Conservation (phyloP, 352 stramenopile species). For the Phytophthora colocasiae region DNA sequence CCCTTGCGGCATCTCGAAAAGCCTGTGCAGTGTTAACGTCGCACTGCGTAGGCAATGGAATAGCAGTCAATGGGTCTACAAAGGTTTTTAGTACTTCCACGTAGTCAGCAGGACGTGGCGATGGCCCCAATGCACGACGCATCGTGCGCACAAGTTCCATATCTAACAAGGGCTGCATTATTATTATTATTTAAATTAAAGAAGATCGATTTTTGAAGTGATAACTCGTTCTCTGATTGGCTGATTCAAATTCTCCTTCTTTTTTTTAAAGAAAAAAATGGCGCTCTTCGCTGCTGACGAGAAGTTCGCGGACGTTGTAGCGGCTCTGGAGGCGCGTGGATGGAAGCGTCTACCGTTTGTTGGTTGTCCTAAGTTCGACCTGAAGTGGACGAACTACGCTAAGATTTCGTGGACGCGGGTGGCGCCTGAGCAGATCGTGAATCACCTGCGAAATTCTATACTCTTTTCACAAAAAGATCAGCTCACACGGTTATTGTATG, state of each 20-base stretch:
- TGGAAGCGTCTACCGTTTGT: conserved; percentile 67
- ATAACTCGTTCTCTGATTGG: too few species aligned
- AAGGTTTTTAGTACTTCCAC: conserved; percentile 47
- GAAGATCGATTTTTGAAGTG: too few species aligned
- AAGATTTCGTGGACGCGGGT: conserved; percentile 65
- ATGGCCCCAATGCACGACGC: conserved; percentile 42
- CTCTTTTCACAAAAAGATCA: conserved; percentile 73
- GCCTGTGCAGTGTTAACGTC: conserved; percentile 75
- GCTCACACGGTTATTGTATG: conserved; percentile 51
- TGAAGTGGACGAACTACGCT: conserved; percentile 81
- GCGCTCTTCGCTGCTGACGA: conserved; percentile 13
- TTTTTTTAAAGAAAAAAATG: too few species aligned
- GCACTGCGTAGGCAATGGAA: conserved; percentile 65
- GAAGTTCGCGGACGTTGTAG: conserved; percentile 38
- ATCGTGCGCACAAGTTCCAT: conserved; percentile 45
- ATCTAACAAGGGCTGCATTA: conserved; percentile 14
- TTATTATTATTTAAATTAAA: too few species aligned
- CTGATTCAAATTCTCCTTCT: too few species aligned
- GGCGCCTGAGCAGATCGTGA: conserved; percentile 54
- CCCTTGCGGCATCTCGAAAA: conserved; percentile 70
- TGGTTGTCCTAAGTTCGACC: conserved; percentile 59
- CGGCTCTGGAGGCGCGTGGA: conserved; percentile 24
- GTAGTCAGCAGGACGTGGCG: conserved; percentile 63
- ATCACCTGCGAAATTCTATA: conserved; percentile 71
- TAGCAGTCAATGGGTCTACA: conserved; percentile 38